A percentile compares a stretch with the other conserved stretches of the same genome.
phyloP scores from a whole-genome alignment of 306 rosid genomes.

The Castanea mollissima region DNA sequence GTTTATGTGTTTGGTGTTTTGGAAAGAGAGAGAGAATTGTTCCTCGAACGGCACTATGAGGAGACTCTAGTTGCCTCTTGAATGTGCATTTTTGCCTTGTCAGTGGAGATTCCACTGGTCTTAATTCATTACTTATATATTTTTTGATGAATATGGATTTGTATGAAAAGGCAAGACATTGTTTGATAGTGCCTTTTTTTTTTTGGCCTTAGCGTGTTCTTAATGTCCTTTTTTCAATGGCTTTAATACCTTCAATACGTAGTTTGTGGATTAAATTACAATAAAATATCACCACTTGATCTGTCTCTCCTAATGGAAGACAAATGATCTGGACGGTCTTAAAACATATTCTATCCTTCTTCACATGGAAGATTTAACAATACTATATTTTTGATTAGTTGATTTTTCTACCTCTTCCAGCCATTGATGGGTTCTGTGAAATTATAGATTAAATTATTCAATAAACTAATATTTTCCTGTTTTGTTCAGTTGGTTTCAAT shows the following conservation, averaged over 20 bases:
- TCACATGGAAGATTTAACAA: slow-evolving; percentile 42
- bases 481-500: slow-evolving; percentile 51
- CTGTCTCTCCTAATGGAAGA: slow-evolving; percentile 36
- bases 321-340: slow-evolving; percentile 28
- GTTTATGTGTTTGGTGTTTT: neutral
- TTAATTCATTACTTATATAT: slow-evolving; percentile 14
- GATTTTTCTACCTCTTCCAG: slow-evolving; percentile 16
- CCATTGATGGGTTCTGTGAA: slow-evolving; percentile 38
- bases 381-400: slow-evolving; percentile 14
- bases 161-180: slow-evolving; percentile 16
- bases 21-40: neutral
- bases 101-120: slow-evolving; percentile 26
- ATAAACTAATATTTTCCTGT: slow-evolving; percentile 40
- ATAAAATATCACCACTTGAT: slow-evolving; percentile 24
- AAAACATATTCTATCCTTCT: slow-evolving; percentile 43
- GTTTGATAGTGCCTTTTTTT: neutral
- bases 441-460: slow-evolving; percentile 33
- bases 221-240: slow-evolving; percentile 21
- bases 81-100: neutral
- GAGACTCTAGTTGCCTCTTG: neutral
- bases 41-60: neutral
- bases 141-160: slow-evolving; percentile 25
- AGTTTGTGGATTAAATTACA: slow-evolving; percentile 25
- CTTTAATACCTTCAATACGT: slow-evolving; percentile 18
- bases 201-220: neutral